Evolutionary conservation across 2,329 filamentous ascomycete genomes (phyloP).

Genomic region (Penicillium sp.): DNA sequence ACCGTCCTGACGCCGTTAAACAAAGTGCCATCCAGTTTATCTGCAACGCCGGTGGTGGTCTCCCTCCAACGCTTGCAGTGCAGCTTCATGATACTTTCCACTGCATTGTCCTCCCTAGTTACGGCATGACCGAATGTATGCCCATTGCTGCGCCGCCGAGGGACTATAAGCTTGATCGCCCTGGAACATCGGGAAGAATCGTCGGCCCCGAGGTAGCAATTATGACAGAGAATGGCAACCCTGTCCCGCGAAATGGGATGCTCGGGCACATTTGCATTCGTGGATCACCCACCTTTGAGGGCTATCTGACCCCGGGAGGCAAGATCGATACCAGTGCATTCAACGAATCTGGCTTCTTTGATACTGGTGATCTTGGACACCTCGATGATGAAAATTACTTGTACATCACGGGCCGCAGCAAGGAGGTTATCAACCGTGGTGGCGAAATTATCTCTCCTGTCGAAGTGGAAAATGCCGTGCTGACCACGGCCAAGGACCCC

Average conservation of each 20-base stretch:
- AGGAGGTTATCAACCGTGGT: slow-evolving; percentile 58
- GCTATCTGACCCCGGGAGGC: slow-evolving; percentile 26
- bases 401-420: slow-evolving; percentile 55
- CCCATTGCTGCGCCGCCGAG: slow-evolving; percentile 56
- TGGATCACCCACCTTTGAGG: slow-evolving; percentile 51
- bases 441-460: slow-evolving; percentile 60
- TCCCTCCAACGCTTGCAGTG: slow-evolving; percentile 51
- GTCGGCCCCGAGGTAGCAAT: slow-evolving; percentile 54
- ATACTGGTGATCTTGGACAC: slow-evolving; percentile 55
- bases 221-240: slow-evolving; percentile 42
- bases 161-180: slow-evolving; percentile 51
- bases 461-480: slow-evolving; percentile 57
- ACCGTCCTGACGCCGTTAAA: slow-evolving; percentile 40
- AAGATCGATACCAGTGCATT: slow-evolving; percentile 33
- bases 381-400: slow-evolving; percentile 52
- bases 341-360: slow-evolving; percentile 52
- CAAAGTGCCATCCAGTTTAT: slow-evolving; percentile 51
- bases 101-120: slow-evolving; percentile 54
- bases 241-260: slow-evolving; percentile 28
- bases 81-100: slow-evolving; percentile 52
- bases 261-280: slow-evolving; percentile 53
- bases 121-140: slow-evolving; percentile 62
- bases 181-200: slow-evolving; percentile 53
- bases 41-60: slow-evolving; percentile 55
- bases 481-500: slow-evolving; percentile 45